A percentile compares a stretch with the other conserved stretches of the same genome.
Conservation (phyloP, 2,329 filamentous ascomycete genomes). For the Xylariaceae sp. region DNA sequence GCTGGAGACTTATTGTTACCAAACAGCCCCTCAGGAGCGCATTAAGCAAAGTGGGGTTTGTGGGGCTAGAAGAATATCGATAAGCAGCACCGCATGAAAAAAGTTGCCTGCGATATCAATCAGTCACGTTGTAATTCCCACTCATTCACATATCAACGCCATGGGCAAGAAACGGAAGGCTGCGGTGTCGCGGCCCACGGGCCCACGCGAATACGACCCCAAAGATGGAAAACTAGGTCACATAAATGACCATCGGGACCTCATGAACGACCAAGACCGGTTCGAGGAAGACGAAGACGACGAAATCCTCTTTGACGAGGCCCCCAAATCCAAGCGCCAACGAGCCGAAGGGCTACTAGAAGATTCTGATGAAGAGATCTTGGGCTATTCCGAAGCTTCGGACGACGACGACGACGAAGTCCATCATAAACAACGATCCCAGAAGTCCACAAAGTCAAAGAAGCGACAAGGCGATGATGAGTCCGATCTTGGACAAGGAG, state of each 20-base stretch:
- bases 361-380: slow-evolving; percentile 57
- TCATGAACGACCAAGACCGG: slow-evolving; percentile 91
- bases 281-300: slow-evolving; percentile 88
- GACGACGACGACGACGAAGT: slow-evolving; percentile 35
- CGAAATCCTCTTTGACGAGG: slow-evolving; percentile 80
- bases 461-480: slow-evolving; percentile 26
- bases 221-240: slow-evolving; percentile 59
- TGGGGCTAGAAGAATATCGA: no score
- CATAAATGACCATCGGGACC: slow-evolving; percentile 68
- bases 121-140: slow-evolving; percentile 1
- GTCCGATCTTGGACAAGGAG: slow-evolving; percentile 46
- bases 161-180: slow-evolving; percentile 73
- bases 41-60: no score
- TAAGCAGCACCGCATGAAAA: no score
- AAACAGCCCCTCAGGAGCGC: no score
- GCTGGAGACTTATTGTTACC: no score
- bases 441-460: slow-evolving; percentile 21
- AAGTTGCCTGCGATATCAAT: neutral
- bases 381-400: slow-evolving; percentile 45
- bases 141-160: slow-evolving; percentile 7
- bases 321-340: slow-evolving; percentile 71
- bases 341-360: slow-evolving; percentile 51
- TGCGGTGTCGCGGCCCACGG: slow-evolving; percentile 41
- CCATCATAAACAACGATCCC: slow-evolving; percentile 45
- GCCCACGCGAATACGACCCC: slow-evolving; percentile 52